A percentile compares a stretch with the other conserved stretches of the same genome.
Evolutionary conservation across 202 grass and related monocot species (phyloP).

Genomic region (Carex arenaria): DNA sequence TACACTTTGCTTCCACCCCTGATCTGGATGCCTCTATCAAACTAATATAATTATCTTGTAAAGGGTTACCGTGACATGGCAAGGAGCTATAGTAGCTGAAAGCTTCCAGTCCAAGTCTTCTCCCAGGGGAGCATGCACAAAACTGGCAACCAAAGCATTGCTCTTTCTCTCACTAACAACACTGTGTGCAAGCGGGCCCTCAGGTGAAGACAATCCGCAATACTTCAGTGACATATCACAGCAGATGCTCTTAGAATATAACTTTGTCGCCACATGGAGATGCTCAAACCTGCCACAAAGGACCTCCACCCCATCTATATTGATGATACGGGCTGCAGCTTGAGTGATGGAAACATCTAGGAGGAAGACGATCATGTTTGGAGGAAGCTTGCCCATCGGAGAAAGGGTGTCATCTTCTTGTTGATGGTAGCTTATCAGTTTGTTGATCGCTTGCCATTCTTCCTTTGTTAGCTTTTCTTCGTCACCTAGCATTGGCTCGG

Average conservation of each 20-base stretch:
- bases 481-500: slow-evolving; percentile 47
- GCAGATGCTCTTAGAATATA: slow-evolving; percentile 70
- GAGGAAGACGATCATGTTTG: slow-evolving; percentile 56
- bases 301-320: slow-evolving; percentile 65
- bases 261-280: slow-evolving; percentile 70
- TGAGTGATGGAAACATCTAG: slow-evolving; percentile 86
- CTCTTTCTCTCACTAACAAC: slow-evolving; percentile 73
- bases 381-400: slow-evolving; percentile 46
- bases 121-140: slow-evolving; percentile 66
- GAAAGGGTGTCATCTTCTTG: slow-evolving; percentile 57
- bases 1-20: neutral
- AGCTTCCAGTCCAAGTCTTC: slow-evolving; percentile 88
- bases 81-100: slow-evolving; percentile 83
- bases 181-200: slow-evolving; percentile 94
- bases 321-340: slow-evolving; percentile 80
- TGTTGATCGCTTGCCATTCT: slow-evolving; percentile 97
- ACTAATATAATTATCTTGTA: slow-evolving; percentile 2
- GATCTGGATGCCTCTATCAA: neutral
- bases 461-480: slow-evolving; percentile 84
- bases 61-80: slow-evolving; percentile 80
- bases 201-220: slow-evolving; percentile 88
- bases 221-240: slow-evolving; percentile 83
- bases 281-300: slow-evolving; percentile 96
- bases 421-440: slow-evolving; percentile 80
- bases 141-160: slow-evolving; percentile 84